These are phyloP conservation scores for Whalleya microplaca DNA, from an alignment of 2,329 filamentous ascomycete genomes.

Conservation along the genomic window DNA sequence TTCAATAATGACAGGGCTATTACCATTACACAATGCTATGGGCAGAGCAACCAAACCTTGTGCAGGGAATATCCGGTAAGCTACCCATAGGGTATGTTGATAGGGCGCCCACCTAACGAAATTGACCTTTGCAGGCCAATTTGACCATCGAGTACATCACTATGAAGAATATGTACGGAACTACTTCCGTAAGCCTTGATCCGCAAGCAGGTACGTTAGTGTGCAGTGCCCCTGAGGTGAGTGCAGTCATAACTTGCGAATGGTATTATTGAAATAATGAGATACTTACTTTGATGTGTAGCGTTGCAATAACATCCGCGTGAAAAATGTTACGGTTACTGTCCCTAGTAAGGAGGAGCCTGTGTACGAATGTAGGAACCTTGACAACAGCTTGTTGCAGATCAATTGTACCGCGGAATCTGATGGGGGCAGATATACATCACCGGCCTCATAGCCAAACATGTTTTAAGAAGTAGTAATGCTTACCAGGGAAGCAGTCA, in stretches of 20 bases:
- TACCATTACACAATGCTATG: slow-evolving; percentile 68
- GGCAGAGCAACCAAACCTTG: slow-evolving; percentile 41
- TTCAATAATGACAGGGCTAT: slow-evolving; percentile 68
- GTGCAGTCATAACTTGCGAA: not conserved
- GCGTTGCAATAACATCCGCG: slow-evolving; percentile 23
- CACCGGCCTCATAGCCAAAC: slow-evolving; percentile 5
- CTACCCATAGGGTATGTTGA: not conserved
- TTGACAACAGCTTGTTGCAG: slow-evolving; percentile 20
- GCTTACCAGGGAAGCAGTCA: not conserved
- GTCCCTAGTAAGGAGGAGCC: slow-evolving; percentile 22
- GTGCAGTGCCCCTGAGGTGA: slow-evolving; percentile 26
- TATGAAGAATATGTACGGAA: slow-evolving; percentile 27
- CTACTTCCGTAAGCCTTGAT: slow-evolving; percentile 20
- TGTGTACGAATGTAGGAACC: slow-evolving; percentile 26
- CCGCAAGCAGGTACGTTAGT: slow-evolving; percentile 24
- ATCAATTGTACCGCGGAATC: slow-evolving; percentile 17
- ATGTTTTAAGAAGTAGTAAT: not conserved
- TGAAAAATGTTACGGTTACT: slow-evolving; percentile 21
- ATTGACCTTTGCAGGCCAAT: slow-evolving; percentile 14
- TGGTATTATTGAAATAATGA: not conserved
- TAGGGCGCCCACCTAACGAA: not conserved
- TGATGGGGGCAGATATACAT: slow-evolving; percentile 15
- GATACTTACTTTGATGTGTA: slow-evolving; percentile 5
- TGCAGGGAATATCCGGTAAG: slow-evolving; percentile 41
- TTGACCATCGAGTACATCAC: slow-evolving; percentile 27